These are phyloP conservation scores for Elaeis oleifera DNA, from an alignment of 202 grass and related monocot genomes.

Conservation along the genomic window DNA sequence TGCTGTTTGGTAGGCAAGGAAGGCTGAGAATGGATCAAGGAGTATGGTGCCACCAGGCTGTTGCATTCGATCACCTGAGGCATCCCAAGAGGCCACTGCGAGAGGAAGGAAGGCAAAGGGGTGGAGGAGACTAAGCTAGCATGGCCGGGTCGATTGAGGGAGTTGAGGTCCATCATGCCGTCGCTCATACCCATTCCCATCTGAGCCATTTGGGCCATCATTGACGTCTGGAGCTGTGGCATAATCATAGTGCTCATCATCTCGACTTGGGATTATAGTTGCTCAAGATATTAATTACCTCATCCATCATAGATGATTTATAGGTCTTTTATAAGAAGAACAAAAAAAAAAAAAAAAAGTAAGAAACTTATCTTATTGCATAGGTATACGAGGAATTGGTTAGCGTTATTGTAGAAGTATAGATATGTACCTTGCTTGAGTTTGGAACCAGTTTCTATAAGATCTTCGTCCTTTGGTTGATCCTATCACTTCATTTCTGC, in stretches of 20 bases:
- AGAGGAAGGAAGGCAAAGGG: constrained; percentile 29
- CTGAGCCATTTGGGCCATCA: constrained; percentile 21
- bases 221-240: not conserved
- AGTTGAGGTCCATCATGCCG: constrained; percentile 48
- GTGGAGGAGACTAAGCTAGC: constrained; percentile 38
- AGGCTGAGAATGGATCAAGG: constrained; percentile 35
- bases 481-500: constrained; percentile 3
- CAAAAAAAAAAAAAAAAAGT: not conserved
- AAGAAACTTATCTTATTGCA: too few species aligned
- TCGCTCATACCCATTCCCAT: constrained; percentile 37
- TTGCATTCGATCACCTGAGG: constrained; percentile 13
- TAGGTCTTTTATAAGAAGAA: not conserved
- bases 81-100: constrained; percentile 17
- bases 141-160: constrained; percentile 27
- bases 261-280: not conserved
- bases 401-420: too few species aligned
- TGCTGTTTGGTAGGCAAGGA: constrained; percentile 25
- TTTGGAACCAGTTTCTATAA: constrained; percentile 4
- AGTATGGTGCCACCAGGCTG: constrained; percentile 11
- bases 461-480: constrained; percentile 3
- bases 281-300: constrained; percentile 3
- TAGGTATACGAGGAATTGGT: too few species aligned
- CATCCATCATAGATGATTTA: constrained; percentile 5
- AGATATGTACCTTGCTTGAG: constrained; percentile 3
- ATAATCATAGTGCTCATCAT: not conserved